These are phyloP conservation scores for Hyaloscypha finlandica DNA, from an alignment of 495 filamentous ascomycete species.

Conservation along the genomic window DNA sequence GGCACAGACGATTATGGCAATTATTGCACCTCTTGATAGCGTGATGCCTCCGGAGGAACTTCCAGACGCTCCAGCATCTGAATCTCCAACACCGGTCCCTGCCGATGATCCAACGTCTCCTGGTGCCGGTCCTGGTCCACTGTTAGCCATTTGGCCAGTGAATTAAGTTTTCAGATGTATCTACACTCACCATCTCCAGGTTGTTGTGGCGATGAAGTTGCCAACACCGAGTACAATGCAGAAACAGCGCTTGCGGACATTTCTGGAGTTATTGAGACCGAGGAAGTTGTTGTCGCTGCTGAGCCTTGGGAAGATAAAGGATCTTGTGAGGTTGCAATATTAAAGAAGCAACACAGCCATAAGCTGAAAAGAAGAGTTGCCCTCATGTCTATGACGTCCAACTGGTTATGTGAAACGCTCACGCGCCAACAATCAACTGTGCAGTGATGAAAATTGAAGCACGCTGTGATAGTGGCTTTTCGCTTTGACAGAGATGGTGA, in stretches of 20 bases:
- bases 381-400: constrained; percentile 24
- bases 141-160: constrained; percentile 1
- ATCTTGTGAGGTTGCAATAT: constrained; percentile 24
- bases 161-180: background rate
- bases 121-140: constrained; percentile 20
- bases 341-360: constrained; percentile 25
- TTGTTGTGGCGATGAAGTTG: constrained; percentile 29
- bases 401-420: constrained; percentile 4
- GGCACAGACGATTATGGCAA: constrained; percentile 64
- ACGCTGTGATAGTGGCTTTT: constrained; percentile 10
- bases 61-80: constrained; percentile 57
- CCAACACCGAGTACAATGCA: constrained; percentile 26
- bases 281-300: constrained; percentile 15
- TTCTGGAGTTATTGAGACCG: constrained; percentile 29
- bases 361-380: constrained; percentile 26
- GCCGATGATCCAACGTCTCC: constrained; percentile 31
- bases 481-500: background rate
- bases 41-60: constrained; percentile 47
- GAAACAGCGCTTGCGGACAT: constrained; percentile 33
- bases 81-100: constrained; percentile 36
- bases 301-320: constrained; percentile 8
- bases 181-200: constrained; percentile 26
- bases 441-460: constrained; percentile 16
- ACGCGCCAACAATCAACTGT: constrained; percentile 17
- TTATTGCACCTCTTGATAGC: constrained; percentile 59